A percentile compares a stretch with the other conserved stretches of the same genome.
Conservation (phyloP, 768 basidiomycete genomes). For the Xerocomus potaroensis region DNA sequence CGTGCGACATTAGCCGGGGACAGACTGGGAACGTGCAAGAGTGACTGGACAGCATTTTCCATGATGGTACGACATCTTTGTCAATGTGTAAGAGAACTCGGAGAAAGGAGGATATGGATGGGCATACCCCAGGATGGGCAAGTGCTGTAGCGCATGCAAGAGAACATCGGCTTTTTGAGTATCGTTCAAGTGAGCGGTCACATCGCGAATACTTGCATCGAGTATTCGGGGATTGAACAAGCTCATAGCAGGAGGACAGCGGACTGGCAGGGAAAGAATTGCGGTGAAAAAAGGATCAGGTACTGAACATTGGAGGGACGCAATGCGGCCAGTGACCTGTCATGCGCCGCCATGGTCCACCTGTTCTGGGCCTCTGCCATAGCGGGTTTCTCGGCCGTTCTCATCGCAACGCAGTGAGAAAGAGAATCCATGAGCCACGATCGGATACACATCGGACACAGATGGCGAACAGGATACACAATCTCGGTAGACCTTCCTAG, state of each 20-base stretch:
- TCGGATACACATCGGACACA: no score
- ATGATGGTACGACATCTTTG: slow-evolving; percentile 52
- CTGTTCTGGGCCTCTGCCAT: background rate
- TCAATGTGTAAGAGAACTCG: slow-evolving; percentile 3
- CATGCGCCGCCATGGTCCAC: slow-evolving; percentile 1
- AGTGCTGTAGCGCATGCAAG: slow-evolving; percentile 77
- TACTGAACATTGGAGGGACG: slow-evolving; percentile 4
- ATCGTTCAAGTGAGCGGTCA: slow-evolving; percentile 51
- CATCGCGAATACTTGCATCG: slow-evolving; percentile 72
- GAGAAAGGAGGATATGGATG: background rate
- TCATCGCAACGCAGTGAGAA: slow-evolving; percentile 1
- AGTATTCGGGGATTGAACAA: slow-evolving; percentile 75
- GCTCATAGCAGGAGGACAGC: slow-evolving; percentile 37
- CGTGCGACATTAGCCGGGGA: slow-evolving; percentile 49
- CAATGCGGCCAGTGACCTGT: slow-evolving; percentile 17
- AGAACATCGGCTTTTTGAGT: slow-evolving; percentile 68
- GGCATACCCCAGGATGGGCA: slow-evolving; percentile 64
- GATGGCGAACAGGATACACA: no score
- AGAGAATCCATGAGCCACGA: no score
- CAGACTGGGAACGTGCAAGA: slow-evolving; percentile 53
- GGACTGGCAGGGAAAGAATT: background rate
- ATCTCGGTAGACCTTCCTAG: no score
- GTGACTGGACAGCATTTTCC: slow-evolving; percentile 73
- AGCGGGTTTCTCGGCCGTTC: slow-evolving; percentile 10
- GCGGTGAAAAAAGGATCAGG: background rate